Percentiles rank a stretch among this genome's conserved stretches.
These are phyloP conservation scores for Wickerhamomyces sp. DNA, from an alignment of 1,139 yeast genomes.

Conservation along the genomic window DNA sequence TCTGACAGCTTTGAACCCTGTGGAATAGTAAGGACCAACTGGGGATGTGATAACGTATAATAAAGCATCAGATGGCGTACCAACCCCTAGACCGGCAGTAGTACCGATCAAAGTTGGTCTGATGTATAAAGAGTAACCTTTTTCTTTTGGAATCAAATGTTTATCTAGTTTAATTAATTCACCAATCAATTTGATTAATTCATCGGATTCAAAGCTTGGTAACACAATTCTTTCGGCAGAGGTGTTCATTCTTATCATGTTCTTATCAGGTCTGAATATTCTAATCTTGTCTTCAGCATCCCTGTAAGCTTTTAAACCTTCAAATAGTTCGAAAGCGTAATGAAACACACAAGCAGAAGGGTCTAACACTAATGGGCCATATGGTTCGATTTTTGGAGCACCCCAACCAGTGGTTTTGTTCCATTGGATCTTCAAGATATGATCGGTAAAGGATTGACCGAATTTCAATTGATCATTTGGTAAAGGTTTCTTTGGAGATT, in stretches of 20 bases:
- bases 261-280: slow-evolving; percentile 85
- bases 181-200: slow-evolving; percentile 67
- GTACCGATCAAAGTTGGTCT: slow-evolving; percentile 97
- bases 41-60: slow-evolving; percentile 88
- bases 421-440: slow-evolving; percentile 90
- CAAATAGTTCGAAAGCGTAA: slow-evolving; percentile 92
- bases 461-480: slow-evolving; percentile 77
- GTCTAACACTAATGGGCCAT: slow-evolving; percentile 68
- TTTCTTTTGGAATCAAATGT: slow-evolving; percentile 73
- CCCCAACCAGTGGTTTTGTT: slow-evolving; percentile 76
- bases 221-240: slow-evolving; percentile 84
- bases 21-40: slow-evolving; percentile 86
- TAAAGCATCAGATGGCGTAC: slow-evolving; percentile 73
- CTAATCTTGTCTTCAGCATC: slow-evolving; percentile 65
- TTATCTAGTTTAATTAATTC: slow-evolving; percentile 71
- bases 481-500: slow-evolving; percentile 57
- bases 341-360: slow-evolving; percentile 91
- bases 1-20: slow-evolving; percentile 91
- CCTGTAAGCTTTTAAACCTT: slow-evolving; percentile 93
- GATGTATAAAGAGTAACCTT: slow-evolving; percentile 86
- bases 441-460: slow-evolving; percentile 86
- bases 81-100: slow-evolving; percentile 78
- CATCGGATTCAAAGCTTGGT: slow-evolving; percentile 78
- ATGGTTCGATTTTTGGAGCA: slow-evolving; percentile 79
- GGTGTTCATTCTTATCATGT: slow-evolving; percentile 86